These are phyloP conservation scores for Boletellus emodensis DNA, from an alignment of 768 basidiomycete genomes.

Conservation along the genomic window DNA sequence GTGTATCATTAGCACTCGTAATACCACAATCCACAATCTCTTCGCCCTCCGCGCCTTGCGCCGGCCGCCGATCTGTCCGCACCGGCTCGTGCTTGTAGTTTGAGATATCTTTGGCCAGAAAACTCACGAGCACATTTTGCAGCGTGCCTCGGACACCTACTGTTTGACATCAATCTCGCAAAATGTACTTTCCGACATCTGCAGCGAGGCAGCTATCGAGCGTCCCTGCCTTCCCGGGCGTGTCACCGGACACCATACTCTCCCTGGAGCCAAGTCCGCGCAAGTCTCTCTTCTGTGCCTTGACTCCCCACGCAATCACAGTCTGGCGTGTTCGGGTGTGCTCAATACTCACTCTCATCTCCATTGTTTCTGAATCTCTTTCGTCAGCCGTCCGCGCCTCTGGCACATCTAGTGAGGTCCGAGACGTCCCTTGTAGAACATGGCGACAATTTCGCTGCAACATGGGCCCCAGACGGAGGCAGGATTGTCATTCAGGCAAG, in stretches of 20 bases:
- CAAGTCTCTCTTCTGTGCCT: slow-evolving; percentile 72
- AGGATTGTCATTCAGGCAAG: slow-evolving; percentile 77
- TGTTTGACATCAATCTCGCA: neutral
- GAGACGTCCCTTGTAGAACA: slow-evolving; percentile 74
- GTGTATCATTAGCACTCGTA: slow-evolving; percentile 33
- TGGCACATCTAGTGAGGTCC: slow-evolving; percentile 74
- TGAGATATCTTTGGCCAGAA: slow-evolving; percentile 3
- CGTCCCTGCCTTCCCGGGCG: slow-evolving; percentile 63
- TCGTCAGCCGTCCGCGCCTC: slow-evolving; percentile 60
- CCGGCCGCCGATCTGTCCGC: slow-evolving; percentile 4
- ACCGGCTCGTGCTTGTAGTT: neutral
- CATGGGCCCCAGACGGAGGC: slow-evolving; percentile 82
- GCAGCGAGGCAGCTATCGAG: slow-evolving; percentile 71
- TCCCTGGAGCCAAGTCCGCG: slow-evolving; percentile 60
- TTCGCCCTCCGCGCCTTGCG: neutral
- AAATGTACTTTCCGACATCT: slow-evolving; percentile 85
- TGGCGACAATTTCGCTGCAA: slow-evolving; percentile 69
- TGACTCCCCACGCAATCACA: slow-evolving; percentile 67
- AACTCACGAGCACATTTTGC: neutral
- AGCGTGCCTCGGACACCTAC: too few species aligned
- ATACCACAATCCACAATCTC: slow-evolving; percentile 17
- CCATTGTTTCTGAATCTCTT: neutral
- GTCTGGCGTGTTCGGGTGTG: slow-evolving; percentile 81
- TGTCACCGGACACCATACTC: slow-evolving; percentile 55
- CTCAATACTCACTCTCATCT: slow-evolving; percentile 11